Evolutionary conservation across 2,329 filamentous ascomycete species (phyloP).

Genomic region (Cryphonectria naterciae): DNA sequence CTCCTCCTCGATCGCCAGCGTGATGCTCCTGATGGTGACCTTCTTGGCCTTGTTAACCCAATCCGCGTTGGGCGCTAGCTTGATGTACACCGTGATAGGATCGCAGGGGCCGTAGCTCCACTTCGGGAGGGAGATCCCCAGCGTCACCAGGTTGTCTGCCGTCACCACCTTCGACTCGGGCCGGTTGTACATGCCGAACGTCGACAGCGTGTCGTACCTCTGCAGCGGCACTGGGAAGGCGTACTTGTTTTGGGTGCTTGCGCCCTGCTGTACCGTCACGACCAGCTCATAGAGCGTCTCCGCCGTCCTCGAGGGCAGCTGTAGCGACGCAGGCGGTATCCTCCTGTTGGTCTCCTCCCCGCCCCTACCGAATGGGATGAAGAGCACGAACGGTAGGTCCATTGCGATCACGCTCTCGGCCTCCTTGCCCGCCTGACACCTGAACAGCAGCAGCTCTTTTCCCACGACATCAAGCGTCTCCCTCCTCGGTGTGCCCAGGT

Average conservation of each 20-base stretch:
- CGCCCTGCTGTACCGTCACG: conserved; percentile 91
- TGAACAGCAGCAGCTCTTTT: conserved; percentile 91
- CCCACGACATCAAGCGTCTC: conserved; percentile 92
- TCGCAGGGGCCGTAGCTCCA: conserved; percentile 98
- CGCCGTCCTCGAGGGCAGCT: conserved; percentile 88
- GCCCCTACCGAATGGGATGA: conserved; percentile 92
- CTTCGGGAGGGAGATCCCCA: conserved; percentile 88
- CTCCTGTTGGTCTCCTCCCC: conserved; percentile 87
- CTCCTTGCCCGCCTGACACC: conserved; percentile 81
- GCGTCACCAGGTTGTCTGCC: conserved; percentile 86
- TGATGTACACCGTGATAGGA: conserved; percentile 94
- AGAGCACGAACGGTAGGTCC: conserved; percentile 96
- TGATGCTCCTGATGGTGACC: conserved; percentile 93
- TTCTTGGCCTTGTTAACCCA: conserved; percentile 89
- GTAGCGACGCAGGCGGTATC: conserved; percentile 89
- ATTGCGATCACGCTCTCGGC: conserved; percentile 89
- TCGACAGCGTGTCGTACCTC: conserved; percentile 94
- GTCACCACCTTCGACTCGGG: conserved; percentile 86
- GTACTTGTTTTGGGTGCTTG: conserved; percentile 85
- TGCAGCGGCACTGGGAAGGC: conserved; percentile 87
- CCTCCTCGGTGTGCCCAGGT: conserved; percentile 85
- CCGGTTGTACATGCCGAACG: conserved; percentile 99
- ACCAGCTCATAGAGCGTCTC: conserved; percentile 98
- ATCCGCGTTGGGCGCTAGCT: conserved; percentile 87
- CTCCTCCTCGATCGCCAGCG: conserved; percentile 91